Evolutionary conservation across 208 protist species (phyloP).

Genomic region (Strigomonas culicis): DNA sequence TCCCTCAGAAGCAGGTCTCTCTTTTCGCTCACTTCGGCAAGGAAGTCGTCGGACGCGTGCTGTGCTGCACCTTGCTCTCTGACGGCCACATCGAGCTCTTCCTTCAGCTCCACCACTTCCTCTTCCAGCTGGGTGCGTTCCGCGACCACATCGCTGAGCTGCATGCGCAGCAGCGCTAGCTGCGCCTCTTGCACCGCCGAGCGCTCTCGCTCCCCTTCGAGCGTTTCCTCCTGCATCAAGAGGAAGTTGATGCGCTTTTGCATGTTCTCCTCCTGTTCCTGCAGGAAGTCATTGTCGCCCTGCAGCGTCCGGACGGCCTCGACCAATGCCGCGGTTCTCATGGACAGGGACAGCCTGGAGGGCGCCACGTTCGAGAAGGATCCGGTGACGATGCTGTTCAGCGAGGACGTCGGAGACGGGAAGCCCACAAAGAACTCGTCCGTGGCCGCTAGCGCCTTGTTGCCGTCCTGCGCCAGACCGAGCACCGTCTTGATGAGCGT

Average conservation of each 20-base stretch:
- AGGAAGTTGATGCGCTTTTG: slow-evolving; percentile 2
- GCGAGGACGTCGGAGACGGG: no score
- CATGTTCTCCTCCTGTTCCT: slow-evolving; percentile 4
- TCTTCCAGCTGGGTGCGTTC: not conserved
- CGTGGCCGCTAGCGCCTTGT: not conserved
- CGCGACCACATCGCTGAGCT: no score
- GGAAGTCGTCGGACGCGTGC: not conserved
- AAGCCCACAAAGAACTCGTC: slow-evolving; percentile 4
- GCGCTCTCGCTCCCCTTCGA: not conserved
- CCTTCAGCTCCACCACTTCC: not conserved
- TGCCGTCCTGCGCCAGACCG: not conserved
- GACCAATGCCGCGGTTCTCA: not conserved
- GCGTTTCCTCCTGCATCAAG: slow-evolving; percentile 1
- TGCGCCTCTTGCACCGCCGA: not conserved
- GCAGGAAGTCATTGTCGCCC: not conserved
- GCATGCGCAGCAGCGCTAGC: not conserved
- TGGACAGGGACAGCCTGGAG: not conserved
- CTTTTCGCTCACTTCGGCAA: not conserved
- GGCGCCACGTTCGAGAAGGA: no score
- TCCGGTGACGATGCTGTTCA: not conserved
- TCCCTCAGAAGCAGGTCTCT: slow-evolving; percentile 1
- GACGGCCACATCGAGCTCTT: slow-evolving; percentile 1
- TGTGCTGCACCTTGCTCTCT: not conserved
- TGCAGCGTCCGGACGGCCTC: slow-evolving; percentile 4
- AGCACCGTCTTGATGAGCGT: not conserved